Conservation (phyloP, 2,329 filamentous ascomycete species). For the Neurospora crassa region DNA sequence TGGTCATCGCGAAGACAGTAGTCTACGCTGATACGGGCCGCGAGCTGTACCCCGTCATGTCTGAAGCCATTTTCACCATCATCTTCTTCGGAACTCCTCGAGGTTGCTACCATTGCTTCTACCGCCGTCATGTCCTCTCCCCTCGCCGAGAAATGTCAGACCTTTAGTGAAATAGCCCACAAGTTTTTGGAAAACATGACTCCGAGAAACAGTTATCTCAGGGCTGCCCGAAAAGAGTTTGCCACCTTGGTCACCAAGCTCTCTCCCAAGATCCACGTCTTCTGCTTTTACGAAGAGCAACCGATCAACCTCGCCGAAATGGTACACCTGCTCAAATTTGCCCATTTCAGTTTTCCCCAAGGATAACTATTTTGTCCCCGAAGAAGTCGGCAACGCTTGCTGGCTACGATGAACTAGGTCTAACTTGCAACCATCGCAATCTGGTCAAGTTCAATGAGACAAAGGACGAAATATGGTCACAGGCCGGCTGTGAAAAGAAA, state of each 20-base stretch:
- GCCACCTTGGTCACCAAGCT: background rate
- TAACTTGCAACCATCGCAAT: background rate
- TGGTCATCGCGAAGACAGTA: constrained; percentile 1
- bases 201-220: background rate
- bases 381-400: background rate
- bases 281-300: background rate
- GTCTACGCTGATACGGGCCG: background rate
- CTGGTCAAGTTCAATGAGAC: background rate
- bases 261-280: background rate
- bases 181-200: background rate
- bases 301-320: background rate
- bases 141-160: background rate
- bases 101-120: background rate
- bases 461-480: background rate
- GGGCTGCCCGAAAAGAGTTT: background rate
- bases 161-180: background rate
- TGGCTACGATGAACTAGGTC: background rate
- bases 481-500: background rate
- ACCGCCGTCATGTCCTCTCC: background rate
- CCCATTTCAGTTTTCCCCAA: background rate
- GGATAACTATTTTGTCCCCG: background rate
- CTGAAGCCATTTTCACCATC: background rate
- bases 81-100: constrained; percentile 1
- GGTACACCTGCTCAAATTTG: background rate
- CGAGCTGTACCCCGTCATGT: background rate